Percentiles rank a stretch among this genome's conserved stretches.
Evolutionary conservation across 2,329 filamentous ascomycete species (phyloP).

Genomic region (Fusarium vanettenii): DNA sequence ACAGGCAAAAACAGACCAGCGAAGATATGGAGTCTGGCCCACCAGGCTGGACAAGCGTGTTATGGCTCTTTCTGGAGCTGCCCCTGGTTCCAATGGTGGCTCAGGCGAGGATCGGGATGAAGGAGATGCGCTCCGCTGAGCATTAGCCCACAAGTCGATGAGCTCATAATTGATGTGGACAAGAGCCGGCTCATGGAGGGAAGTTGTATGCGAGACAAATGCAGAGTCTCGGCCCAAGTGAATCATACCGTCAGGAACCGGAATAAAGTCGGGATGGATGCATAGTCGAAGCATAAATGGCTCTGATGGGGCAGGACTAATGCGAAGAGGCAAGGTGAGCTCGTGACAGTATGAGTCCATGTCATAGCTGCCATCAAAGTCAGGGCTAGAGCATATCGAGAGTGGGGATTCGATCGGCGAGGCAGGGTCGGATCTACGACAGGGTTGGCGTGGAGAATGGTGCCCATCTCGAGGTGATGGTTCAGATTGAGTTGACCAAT

Average conservation of each 20-base stretch:
- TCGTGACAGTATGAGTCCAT: too few relatives aligned
- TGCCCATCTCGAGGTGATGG: too few relatives aligned
- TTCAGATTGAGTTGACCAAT: too few relatives aligned
- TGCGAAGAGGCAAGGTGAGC: not conserved
- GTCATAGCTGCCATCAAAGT: too few relatives aligned
- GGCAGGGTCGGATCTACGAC: too few relatives aligned
- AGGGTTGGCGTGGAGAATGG: too few relatives aligned
- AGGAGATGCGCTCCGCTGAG: not conserved
- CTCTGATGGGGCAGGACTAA: not conserved
- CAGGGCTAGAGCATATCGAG: too few relatives aligned
- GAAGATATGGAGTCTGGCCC: not conserved
- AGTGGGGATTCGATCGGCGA: too few relatives aligned
- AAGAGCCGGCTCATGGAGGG: not conserved
- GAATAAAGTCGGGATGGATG: not conserved
- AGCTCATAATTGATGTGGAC: not conserved
- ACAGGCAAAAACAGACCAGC: not conserved
- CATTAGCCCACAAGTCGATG: not conserved
- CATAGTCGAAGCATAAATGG: not conserved
- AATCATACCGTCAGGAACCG: not conserved
- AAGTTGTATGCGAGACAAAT: not conserved
- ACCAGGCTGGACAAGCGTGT: too few relatives aligned
- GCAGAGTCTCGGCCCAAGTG: not conserved
- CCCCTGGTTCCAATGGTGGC: too few relatives aligned
- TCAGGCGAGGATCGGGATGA: not conserved
- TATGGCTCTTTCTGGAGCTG: not conserved